Evolutionary conservation across 169 alveolate genomes (phyloP).

Genomic region (Plasmodium chabaudi): DNA sequence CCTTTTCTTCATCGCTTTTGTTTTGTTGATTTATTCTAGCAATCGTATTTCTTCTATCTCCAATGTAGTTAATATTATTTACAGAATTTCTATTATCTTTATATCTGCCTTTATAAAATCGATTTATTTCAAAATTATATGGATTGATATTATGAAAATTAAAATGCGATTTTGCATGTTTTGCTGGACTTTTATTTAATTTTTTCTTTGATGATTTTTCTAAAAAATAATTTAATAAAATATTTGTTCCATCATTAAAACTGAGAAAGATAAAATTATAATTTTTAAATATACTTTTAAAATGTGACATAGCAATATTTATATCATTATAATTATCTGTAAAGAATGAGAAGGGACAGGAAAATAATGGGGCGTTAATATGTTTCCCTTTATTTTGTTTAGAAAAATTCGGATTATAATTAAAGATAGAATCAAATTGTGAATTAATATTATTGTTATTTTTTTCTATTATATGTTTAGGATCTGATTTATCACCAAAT

Average conservation of each 20-base stretch:
- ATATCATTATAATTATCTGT: constrained; percentile 50
- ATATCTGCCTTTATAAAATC: constrained; percentile 5
- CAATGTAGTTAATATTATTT: constrained; percentile 2
- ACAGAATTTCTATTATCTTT: constrained; percentile 2
- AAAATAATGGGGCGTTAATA: constrained; percentile 22
- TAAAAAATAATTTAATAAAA: constrained; percentile 46
- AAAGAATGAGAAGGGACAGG: constrained; percentile 58
- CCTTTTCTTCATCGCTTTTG: constrained; percentile 49
- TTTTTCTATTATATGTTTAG: not conserved
- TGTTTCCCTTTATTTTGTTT: no score
- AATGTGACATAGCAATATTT: constrained; percentile 52
- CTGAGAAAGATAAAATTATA: constrained; percentile 45
- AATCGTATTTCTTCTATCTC: not conserved
- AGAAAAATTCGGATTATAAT: no score
- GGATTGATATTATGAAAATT: constrained; percentile 35
- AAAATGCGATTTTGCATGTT: constrained; percentile 11
- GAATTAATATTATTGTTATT: not conserved
- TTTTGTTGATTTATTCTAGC: not conserved
- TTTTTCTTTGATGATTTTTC: constrained; percentile 55
- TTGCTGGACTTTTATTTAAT: constrained; percentile 21
- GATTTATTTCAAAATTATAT: constrained; percentile 7
- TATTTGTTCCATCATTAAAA: constrained; percentile 71
- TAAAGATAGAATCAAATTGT: not conserved
- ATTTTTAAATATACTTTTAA: constrained; percentile 45
- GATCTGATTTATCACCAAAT: not conserved